Conservation (phyloP, 1,284 basidiomycete species). For the Moesziomyces sp. region DNA sequence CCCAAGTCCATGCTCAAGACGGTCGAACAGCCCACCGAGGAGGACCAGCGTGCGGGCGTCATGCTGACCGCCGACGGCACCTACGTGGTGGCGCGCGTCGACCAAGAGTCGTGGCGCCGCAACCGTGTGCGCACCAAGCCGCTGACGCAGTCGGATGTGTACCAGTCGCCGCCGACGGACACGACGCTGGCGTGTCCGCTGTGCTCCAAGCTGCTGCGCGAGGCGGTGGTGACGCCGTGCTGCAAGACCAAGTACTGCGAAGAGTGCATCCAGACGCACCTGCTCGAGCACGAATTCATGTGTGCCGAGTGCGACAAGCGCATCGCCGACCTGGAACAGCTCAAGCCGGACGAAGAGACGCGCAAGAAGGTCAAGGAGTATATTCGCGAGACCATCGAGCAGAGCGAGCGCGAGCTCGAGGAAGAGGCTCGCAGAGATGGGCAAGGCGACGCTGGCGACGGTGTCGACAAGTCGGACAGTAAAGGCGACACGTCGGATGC, state of each 20-base stretch:
- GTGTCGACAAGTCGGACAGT: constrained; percentile 16
- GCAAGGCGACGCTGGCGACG: constrained; percentile 15
- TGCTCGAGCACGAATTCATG: constrained; percentile 66
- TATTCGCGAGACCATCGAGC: constrained; percentile 59
- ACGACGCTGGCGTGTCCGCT: constrained; percentile 62
- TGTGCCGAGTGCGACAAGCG: constrained; percentile 67
- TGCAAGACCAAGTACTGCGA: constrained; percentile 65
- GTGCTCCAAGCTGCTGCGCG: constrained; percentile 61
- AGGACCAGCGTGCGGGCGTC: constrained; percentile 56
- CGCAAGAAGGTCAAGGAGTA: constrained; percentile 61
- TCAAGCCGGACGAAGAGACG: constrained; percentile 61
- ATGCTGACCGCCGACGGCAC: constrained; percentile 67
- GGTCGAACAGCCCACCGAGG: constrained; percentile 75
- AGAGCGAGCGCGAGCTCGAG: constrained; percentile 58
- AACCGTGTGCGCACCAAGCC: constrained; percentile 57
- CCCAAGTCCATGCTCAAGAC: constrained; percentile 96
- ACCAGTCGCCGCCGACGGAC: constrained; percentile 61
- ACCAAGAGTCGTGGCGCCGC: constrained; percentile 61
- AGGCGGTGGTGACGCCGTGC: constrained; percentile 63
- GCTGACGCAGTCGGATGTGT: constrained; percentile 64
- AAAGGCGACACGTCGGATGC: constrained; percentile 19
- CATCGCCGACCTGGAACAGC: constrained; percentile 59
- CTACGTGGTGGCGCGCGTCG: constrained; percentile 65
- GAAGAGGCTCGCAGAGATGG: constrained; percentile 41
- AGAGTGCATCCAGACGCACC: constrained; percentile 65